These are phyloP conservation scores for Alternaria dauci DNA, from an alignment of 2,329 filamentous ascomycete genomes.

Conservation along the genomic window DNA sequence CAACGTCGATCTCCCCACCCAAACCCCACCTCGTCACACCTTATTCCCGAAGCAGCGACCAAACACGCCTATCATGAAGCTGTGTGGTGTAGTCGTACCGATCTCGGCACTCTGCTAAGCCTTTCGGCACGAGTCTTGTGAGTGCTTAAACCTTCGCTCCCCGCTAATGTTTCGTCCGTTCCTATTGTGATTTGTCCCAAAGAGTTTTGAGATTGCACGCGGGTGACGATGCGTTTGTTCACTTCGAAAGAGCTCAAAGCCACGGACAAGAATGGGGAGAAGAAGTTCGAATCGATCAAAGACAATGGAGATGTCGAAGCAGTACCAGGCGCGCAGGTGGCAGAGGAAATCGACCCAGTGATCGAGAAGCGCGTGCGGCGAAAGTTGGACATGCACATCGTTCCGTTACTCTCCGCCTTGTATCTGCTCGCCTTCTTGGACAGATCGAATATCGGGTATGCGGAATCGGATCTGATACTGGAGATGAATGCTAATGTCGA, in stretches of 20 bases:
- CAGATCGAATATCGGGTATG: conserved; percentile 50
- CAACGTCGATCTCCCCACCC: conserved; percentile 12
- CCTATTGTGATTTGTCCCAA: neutral
- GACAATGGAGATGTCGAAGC: conserved; percentile 16
- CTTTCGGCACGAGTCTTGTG: conserved; percentile 1
- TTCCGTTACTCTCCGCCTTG: conserved; percentile 45
- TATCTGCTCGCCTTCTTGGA: conserved; percentile 50
- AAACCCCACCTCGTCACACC: conserved; percentile 9
- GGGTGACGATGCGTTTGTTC: neutral
- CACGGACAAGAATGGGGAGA: neutral
- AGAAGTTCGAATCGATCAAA: neutral
- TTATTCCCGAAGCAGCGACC: conserved; percentile 5
- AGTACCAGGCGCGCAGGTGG: neutral
- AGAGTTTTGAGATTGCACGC: neutral
- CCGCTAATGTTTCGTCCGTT: neutral
- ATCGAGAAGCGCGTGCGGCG: conserved; percentile 38
- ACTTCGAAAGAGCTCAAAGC: neutral
- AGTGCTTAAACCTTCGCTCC: conserved; percentile 5
- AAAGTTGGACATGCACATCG: conserved; percentile 43
- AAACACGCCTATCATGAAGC: conserved; percentile 6
- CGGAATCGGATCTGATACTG: neutral
- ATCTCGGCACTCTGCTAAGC: conserved; percentile 10
- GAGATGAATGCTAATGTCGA: neutral
- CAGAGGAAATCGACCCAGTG: conserved; percentile 23
- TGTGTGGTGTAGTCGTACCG: neutral